phyloP scores from a whole-genome alignment of 1,139 yeast genomes.

The Taphrina pruni region DNA sequence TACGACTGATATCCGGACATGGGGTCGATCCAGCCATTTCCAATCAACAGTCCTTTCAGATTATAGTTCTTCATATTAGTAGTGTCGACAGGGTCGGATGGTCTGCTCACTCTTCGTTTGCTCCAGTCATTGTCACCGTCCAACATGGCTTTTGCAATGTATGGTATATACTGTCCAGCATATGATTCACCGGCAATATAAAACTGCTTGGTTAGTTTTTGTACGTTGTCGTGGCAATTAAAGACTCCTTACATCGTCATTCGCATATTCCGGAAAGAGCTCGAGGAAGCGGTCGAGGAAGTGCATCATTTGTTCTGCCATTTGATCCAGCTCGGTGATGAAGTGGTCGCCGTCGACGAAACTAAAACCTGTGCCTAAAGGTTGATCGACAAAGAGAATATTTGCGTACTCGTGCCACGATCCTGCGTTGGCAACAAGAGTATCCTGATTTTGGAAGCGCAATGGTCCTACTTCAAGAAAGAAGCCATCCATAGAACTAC shows the following conservation, averaged over 20 bases:
- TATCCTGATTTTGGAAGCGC: constrained; percentile 59
- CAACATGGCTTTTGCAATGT: constrained; percentile 70
- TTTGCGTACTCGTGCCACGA: constrained; percentile 86
- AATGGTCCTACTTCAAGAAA: constrained; percentile 91
- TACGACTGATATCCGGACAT: constrained; percentile 80
- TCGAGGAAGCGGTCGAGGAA: constrained; percentile 72
- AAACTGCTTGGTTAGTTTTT: constrained; percentile 50
- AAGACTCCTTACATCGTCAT: constrained; percentile 56
- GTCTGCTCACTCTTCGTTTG: not conserved
- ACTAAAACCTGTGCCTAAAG: constrained; percentile 92
- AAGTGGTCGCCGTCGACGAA: constrained; percentile 59
- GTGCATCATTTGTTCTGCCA: constrained; percentile 63
- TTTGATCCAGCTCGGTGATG: constrained; percentile 62
- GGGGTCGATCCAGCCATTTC: constrained; percentile 98
- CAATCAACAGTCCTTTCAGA: constrained; percentile 75
- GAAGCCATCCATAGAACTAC: constrained; percentile 98
- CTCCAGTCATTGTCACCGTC: constrained; percentile 46
- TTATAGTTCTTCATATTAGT: constrained; percentile 51
- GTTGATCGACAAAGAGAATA: constrained; percentile 88
- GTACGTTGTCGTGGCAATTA: not conserved
- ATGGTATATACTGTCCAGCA: constrained; percentile 97
- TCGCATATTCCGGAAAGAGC: constrained; percentile 73
- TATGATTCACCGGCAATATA: constrained; percentile 92
- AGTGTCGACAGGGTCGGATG: not conserved
- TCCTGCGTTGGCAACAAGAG: constrained; percentile 65